These are phyloP conservation scores for Huntiella moniliformis DNA, from an alignment of 2,329 filamentous ascomycete species.

Conservation along the genomic window DNA sequence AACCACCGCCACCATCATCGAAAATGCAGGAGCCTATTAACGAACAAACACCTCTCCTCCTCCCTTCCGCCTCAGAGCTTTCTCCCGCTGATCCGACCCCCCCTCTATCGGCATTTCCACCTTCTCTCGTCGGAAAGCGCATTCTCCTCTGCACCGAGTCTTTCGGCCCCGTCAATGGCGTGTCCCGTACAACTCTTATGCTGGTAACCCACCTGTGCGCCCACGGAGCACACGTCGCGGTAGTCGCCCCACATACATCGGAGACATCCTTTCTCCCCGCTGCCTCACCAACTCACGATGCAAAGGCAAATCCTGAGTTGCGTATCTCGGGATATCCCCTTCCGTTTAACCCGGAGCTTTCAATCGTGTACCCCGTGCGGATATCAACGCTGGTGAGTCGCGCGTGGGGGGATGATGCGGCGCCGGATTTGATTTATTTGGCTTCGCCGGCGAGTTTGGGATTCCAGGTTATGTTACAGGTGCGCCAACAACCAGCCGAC, in stretches of 20 bases:
- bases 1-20: not conserved
- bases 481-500: constrained; percentile 36
- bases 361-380: constrained; percentile 49
- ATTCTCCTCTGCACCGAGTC: constrained; percentile 53
- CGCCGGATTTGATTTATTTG: constrained; percentile 49
- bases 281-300: constrained; percentile 17
- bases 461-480: constrained; percentile 52
- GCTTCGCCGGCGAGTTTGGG: constrained; percentile 51
- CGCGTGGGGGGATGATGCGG: constrained; percentile 32
- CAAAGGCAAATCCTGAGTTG: constrained; percentile 25
- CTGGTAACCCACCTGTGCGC: constrained; percentile 46
- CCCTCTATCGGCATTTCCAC: constrained; percentile 21
- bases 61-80: constrained; percentile 10
- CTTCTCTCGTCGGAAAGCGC: constrained; percentile 36
- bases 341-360: constrained; percentile 53
- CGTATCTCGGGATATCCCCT: constrained; percentile 46
- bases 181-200: constrained; percentile 50
- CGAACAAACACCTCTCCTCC: constrained; percentile 12
- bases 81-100: not conserved
- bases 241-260: constrained; percentile 42
- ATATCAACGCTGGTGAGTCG: constrained; percentile 40
- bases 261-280: constrained; percentile 34
- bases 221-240: constrained; percentile 45
- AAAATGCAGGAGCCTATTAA: not conserved
- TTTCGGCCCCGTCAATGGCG: constrained; percentile 55